phyloP scores from a whole-genome alignment of 306 rosid genomes.

The Aeschynomene evenia region DNA sequence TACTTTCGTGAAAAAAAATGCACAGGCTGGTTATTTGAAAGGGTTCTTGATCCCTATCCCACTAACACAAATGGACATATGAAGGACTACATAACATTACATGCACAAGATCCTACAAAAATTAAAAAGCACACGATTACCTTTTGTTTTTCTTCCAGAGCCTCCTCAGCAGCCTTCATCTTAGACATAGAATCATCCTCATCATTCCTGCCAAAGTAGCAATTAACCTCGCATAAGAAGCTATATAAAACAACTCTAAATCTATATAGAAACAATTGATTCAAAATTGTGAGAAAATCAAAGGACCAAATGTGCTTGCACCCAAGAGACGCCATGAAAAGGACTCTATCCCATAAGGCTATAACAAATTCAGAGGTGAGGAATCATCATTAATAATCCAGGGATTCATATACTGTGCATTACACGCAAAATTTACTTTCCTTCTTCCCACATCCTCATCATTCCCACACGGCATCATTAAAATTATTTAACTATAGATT shows the following conservation, averaged over 20 bases:
- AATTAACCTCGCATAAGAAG: conserved; percentile 39
- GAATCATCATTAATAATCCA: no score
- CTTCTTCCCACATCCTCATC: not conserved
- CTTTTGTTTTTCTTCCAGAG: conserved; percentile 78
- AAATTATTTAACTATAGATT: not conserved
- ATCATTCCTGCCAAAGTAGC: conserved; percentile 63
- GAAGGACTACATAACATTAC: not conserved
- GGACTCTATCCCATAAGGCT: no score
- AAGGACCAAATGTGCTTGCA: not conserved
- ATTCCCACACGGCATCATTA: no score
- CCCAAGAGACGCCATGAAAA: no score
- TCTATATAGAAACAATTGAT: conserved; percentile 10
- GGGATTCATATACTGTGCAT: no score
- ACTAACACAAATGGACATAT: not conserved
- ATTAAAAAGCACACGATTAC: conserved; percentile 37
- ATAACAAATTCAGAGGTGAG: no score
- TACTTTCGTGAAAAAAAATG: not conserved
- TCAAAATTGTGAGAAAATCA: not conserved
- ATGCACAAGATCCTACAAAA: not conserved
- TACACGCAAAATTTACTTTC: no score
- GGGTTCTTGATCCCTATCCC: not conserved
- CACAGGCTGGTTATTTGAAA: conserved; percentile 2
- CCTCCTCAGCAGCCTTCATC: conserved; percentile 91
- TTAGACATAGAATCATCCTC: conserved; percentile 68
- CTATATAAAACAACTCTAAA: conserved; percentile 27